Evolutionary conservation across 768 basidiomycete species (phyloP).

Genomic region (Daedaleopsis nitida): DNA sequence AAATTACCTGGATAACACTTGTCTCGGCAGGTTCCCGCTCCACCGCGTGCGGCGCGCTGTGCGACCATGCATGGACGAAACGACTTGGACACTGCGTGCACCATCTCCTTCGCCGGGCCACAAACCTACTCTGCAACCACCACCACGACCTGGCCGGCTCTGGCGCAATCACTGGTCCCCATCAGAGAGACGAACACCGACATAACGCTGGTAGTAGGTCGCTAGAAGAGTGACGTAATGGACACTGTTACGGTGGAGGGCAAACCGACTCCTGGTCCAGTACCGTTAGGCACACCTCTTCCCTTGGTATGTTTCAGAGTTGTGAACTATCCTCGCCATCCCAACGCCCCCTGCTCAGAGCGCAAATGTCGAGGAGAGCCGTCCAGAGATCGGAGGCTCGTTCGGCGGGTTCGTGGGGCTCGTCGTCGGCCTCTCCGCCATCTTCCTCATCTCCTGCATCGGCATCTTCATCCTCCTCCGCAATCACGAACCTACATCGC

Average conservation of each 20-base stretch:
- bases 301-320: constrained; percentile 5
- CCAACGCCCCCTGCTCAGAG: neutral
- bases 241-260: neutral
- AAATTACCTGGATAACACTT: neutral
- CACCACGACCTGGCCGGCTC: no score
- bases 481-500: constrained; percentile 43
- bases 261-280: neutral
- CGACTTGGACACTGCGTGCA: no score
- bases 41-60: no score
- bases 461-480: constrained; percentile 61
- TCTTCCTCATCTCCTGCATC: constrained; percentile 54
- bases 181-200: neutral
- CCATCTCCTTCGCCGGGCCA: no score
- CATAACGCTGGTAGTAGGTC: neutral
- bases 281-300: neutral
- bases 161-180: neutral
- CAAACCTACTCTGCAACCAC: no score
- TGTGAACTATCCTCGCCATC: no score
- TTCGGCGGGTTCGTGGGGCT: constrained; percentile 60
- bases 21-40: neutral
- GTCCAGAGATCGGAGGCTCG: constrained; percentile 30
- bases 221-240: constrained; percentile 15
- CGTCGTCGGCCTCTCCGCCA: constrained; percentile 52
- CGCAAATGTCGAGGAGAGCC: constrained; percentile 5
- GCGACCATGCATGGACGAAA: no score